phyloP scores from a whole-genome alignment of 345 rosid species.

The Camelina laxa region DNA sequence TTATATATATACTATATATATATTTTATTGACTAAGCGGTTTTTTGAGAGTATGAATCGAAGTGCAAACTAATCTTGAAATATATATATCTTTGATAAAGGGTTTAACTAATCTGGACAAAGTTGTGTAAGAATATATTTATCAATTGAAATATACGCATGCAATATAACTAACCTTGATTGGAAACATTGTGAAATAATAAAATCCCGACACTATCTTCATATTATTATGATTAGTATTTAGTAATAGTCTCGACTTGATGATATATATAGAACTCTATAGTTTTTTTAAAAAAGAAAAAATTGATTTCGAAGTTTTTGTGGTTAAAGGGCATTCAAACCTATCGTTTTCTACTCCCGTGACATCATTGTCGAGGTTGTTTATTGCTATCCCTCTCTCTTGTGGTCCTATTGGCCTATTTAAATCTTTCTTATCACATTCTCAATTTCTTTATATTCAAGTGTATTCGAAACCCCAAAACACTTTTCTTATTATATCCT shows the following conservation, averaged over 20 bases:
- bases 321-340: constrained; percentile 40
- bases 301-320: constrained; percentile 13
- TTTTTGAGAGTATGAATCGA: neutral
- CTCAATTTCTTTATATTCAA: constrained; percentile 49
- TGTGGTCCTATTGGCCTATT: constrained; percentile 73
- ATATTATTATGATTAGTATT: neutral
- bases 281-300: neutral
- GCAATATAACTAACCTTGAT: neutral
- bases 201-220: neutral
- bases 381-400: constrained; percentile 49
- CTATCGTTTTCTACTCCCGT: constrained; percentile 40
- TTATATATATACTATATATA: no score
- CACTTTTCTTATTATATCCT: constrained; percentile 25
- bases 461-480: constrained; percentile 14
- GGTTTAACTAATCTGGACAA: neutral
- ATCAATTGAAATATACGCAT: neutral
- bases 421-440: constrained; percentile 65
- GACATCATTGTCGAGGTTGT: constrained; percentile 74
- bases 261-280: neutral
- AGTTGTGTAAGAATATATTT: neutral
- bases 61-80: neutral
- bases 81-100: no score
- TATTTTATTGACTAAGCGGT: no score
- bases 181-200: neutral
- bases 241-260: neutral